A percentile compares a stretch with the other conserved stretches of the same genome.
phyloP scores from a whole-genome alignment of 164 flowering plant genomes.

The Buxus sempervirens region DNA sequence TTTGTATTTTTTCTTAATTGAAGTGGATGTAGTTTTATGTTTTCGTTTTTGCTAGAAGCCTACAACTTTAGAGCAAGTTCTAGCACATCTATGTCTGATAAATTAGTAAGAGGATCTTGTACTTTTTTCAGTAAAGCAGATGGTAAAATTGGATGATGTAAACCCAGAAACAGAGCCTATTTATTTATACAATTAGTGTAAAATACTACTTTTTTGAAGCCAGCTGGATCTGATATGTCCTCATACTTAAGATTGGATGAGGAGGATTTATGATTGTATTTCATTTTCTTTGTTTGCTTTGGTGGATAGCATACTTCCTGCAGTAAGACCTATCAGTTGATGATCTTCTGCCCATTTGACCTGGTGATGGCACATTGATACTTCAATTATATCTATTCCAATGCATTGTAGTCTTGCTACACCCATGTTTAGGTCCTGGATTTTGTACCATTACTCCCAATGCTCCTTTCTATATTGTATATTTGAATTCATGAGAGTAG shows the following conservation, averaged over 20 bases:
- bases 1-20: neutral
- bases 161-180: neutral
- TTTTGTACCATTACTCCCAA: neutral
- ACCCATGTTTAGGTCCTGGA: neutral
- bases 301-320: too few species aligned
- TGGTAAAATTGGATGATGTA: neutral
- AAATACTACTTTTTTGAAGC: too few species aligned
- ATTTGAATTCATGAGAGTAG: neutral
- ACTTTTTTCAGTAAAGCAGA: neutral
- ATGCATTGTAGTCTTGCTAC: neutral
- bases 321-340: too few species aligned
- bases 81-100: neutral
- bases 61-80: too few species aligned
- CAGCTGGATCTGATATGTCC: neutral
- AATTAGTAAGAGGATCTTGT: neutral
- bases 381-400: neutral
- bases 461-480: neutral
- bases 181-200: too few species aligned
- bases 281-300: neutral
- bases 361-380: neutral
- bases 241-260: neutral
- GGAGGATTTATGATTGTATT: neutral
- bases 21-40: neutral
- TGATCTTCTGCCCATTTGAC: too few species aligned
- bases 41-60: neutral